Evolutionary conservation across 257 asterid genomes (phyloP).

Genomic region (Penstemon eatonii): DNA sequence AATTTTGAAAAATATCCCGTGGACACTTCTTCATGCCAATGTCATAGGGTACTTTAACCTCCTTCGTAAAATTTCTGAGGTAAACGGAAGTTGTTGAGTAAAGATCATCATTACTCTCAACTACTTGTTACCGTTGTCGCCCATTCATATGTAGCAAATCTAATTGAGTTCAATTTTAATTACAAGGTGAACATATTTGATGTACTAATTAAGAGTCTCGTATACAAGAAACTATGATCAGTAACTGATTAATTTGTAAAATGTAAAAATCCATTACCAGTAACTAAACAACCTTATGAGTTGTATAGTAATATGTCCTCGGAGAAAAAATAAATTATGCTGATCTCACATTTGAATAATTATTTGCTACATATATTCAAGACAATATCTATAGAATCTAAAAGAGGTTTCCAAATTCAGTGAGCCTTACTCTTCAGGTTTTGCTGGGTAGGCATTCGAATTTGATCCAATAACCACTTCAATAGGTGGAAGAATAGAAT

Average conservation of each 20-base stretch:
- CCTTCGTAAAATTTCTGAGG: too few relatives aligned
- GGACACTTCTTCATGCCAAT: neutral
- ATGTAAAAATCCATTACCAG: neutral
- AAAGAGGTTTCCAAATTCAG: constrained; percentile 24
- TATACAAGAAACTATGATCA: neutral
- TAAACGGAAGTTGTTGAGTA: neutral
- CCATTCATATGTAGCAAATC: neutral
- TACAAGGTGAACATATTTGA: neutral
- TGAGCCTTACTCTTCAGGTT: constrained; percentile 77
- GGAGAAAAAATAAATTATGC: neutral
- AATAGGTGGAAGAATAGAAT: constrained; percentile 96
- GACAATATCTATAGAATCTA: neutral
- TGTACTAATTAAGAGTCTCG: neutral
- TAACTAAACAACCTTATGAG: neutral
- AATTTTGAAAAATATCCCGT: neutral
- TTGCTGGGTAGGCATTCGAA: constrained; percentile 79
- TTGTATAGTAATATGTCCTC: neutral
- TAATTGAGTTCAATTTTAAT: neutral
- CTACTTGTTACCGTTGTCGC: neutral
- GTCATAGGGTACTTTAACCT: too few relatives aligned
- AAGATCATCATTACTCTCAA: neutral
- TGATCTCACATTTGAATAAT: neutral
- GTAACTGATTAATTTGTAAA: neutral
- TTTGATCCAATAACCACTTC: constrained; percentile 81
- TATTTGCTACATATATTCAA: neutral